Evolutionary conservation across 495 filamentous ascomycete genomes (phyloP), one percentile per base, ranked within the genome.

Genomic region (Echria macrotheca): DNA sequence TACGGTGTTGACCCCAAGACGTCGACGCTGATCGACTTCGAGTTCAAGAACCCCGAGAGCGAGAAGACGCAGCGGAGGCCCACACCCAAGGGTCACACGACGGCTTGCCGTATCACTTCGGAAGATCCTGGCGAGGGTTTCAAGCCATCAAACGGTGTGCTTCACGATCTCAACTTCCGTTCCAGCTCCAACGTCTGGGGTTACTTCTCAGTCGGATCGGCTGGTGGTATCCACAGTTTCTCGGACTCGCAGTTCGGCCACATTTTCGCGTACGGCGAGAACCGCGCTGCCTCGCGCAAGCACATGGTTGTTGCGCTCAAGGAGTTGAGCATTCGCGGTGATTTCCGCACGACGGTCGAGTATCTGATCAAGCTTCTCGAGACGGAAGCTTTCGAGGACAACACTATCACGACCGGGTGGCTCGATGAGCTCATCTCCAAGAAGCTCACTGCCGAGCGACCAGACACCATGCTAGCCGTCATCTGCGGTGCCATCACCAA

Each of bases 281-380:
- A 91, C 68, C 83, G 93, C 59, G 81, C 87, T 18, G 91, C 93
- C 23, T 99, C 93, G 21, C 78, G 93, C 50, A 99, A 99, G 68
- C 95, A 99, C 76, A 99, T 99, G 93, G 89, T 99, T 58, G 88
- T 99, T 40, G 93, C 93, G 5, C 70, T 99, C 59, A 99, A 99
- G 75, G 93, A 99, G 71, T 70, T 99, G 60, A 97, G 91, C 71
- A 99, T 99, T 74, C 94, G 93, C 71, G 93, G 93, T 76, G 93
- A 99, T 67, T 99, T 99, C 78, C 77, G 91, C 58, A 97, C 91
- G 35, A 99, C 93, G 5, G 91, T 99, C 32, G 93, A 99, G 66
- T 99, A 99, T 69, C 79, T 99, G 38, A 97, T 99, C 69, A 99
- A 99, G 74, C 81, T 99, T 42, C 80, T 99, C 32, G 91, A 99